Evolutionary conservation across 108 stramenopile genomes (phyloP).

Genomic region (Conticribra guillardii): DNA sequence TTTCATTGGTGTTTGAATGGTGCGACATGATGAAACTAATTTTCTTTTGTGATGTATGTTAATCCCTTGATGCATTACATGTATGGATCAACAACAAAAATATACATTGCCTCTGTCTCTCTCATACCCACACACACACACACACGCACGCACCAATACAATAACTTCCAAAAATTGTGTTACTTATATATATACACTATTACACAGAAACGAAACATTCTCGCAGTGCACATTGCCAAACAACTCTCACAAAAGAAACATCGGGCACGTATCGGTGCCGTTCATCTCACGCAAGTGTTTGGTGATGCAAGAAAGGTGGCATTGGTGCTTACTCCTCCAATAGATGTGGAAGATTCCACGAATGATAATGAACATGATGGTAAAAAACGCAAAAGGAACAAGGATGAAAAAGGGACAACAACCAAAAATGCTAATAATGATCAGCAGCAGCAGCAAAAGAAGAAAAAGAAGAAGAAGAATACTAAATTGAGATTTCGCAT

Average conservation of each 20-base stretch:
- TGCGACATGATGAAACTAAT: background rate
- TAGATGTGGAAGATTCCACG: background rate
- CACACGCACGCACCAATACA: too few species aligned
- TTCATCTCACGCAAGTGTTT: conserved; percentile 49
- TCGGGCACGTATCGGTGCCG: conserved; percentile 42
- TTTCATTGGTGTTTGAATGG: background rate
- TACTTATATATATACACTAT: background rate
- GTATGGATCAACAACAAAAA: too few species aligned
- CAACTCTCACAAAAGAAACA: conserved; percentile 61
- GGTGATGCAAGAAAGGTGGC: conserved; percentile 55
- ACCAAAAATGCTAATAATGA: too few species aligned
- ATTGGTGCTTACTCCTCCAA: conserved; percentile 59
- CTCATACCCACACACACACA: too few species aligned
- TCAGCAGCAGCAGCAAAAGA: background rate
- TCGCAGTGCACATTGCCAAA: conserved; percentile 63
- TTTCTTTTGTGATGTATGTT: too few species aligned
- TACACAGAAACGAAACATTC: conserved; percentile 73
- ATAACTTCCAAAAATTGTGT: too few species aligned
- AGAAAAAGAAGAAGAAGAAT: conserved; percentile 9
- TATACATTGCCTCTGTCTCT: too few species aligned
- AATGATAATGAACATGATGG: conserved; percentile 7
- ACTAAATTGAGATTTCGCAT: conserved; percentile 65
- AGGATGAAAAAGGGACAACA: conserved; percentile 7
- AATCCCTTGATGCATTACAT: too few species aligned
- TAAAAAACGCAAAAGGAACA: conserved; percentile 24